Conservation (phyloP, 306 rosid species). For the Quercus wislizeni region DNA sequence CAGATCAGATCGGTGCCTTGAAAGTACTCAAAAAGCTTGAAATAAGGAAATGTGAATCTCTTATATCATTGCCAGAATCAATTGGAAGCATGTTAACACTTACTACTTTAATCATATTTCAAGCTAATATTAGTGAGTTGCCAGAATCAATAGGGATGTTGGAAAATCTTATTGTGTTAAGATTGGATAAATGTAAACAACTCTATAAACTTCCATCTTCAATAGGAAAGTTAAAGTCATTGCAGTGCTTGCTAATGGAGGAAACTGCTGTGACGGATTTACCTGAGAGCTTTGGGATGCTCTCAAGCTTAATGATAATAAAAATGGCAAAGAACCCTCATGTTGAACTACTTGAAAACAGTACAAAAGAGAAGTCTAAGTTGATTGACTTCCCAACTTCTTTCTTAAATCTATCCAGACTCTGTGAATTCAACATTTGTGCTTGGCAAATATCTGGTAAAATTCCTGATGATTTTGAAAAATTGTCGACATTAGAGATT, state of each 20-base stretch:
- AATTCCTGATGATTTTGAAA: conserved; percentile 59
- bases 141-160: conserved; percentile 49
- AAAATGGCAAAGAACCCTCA: conserved; percentile 37
- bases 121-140: conserved; percentile 42
- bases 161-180: conserved; percentile 46
- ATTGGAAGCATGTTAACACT: conserved; percentile 43
- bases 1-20: conserved; percentile 50
- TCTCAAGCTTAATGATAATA: conserved; percentile 45
- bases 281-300: conserved; percentile 66
- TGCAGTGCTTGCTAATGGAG: conserved; percentile 41
- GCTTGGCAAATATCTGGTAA: conserved; percentile 52
- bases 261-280: conserved; percentile 47
- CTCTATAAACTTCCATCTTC: conserved; percentile 56
- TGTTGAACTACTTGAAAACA: background rate
- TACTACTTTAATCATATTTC: conserved; percentile 29
- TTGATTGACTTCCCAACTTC: conserved; percentile 37
- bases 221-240: conserved; percentile 48
- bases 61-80: conserved; percentile 55
- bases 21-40: conserved; percentile 46
- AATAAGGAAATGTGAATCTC: conserved; percentile 41
- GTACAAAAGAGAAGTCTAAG: background rate
- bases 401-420: conserved; percentile 45
- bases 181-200: conserved; percentile 35
- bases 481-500: conserved; percentile 39
- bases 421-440: conserved; percentile 37